Conservation (phyloP, 2,329 filamentous ascomycete species). For the Paraconiothyrium brasiliense region DNA sequence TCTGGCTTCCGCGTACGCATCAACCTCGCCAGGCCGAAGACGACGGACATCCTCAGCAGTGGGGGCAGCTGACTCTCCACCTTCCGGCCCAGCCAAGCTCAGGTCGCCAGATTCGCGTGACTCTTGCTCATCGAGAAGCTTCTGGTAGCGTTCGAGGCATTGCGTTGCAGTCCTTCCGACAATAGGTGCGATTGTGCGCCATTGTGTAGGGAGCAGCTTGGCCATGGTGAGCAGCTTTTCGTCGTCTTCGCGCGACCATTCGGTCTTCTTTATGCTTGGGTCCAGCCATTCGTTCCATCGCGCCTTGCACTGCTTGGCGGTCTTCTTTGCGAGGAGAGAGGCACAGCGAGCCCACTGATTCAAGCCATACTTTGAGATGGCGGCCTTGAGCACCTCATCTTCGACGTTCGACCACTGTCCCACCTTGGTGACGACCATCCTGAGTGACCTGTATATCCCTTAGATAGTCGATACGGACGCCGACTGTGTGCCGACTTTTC, state of each 20-base stretch:
- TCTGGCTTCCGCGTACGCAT: conserved; percentile 83
- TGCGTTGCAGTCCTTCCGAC: conserved; percentile 96
- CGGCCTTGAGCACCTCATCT: conserved; percentile 96
- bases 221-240: conserved; percentile 96
- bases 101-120: conserved; percentile 83
- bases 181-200: conserved; percentile 97
- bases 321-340: conserved; percentile 94
- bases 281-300: conserved; percentile 99
- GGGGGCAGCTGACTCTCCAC: conserved; percentile 85
- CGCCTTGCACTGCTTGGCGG: conserved; percentile 98
- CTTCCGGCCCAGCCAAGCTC: conserved; percentile 83
- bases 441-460: conserved; percentile 13
- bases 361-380: conserved; percentile 46
- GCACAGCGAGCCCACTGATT: conserved; percentile 97
- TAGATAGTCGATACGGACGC: neutral
- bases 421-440: conserved; percentile 72
- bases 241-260: conserved; percentile 99
- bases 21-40: conserved; percentile 89
- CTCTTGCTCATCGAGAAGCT: conserved; percentile 94
- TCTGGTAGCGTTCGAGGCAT: conserved; percentile 96
- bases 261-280: conserved; percentile 96
- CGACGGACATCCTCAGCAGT: conserved; percentile 91
- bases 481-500: neutral
- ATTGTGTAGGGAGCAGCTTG: conserved; percentile 99
- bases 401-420: conserved; percentile 76